Conservation (phyloP, 164 flowering plant genomes). For the Macadamia integrifolia region DNA sequence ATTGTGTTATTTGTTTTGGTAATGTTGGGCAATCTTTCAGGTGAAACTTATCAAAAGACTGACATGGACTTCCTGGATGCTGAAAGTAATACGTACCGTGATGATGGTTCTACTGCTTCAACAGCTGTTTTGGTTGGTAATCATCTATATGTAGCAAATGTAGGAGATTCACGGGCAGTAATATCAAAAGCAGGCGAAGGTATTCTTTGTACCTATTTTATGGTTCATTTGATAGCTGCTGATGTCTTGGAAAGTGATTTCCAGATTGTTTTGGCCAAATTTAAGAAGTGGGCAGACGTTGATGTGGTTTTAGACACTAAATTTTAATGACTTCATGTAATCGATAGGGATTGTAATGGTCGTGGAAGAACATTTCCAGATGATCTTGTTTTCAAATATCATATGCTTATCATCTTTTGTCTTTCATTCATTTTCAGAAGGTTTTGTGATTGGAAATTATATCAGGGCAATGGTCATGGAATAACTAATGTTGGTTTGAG, state of each 20-base stretch:
- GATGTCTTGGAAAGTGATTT: background rate
- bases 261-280: background rate
- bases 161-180: conserved; percentile 93
- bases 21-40: conserved; percentile 36
- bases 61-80: conserved; percentile 76
- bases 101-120: conserved; percentile 99
- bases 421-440: too few species aligned
- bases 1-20: conserved; percentile 5
- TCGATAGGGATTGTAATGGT: too few species aligned
- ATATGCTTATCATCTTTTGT: too few species aligned
- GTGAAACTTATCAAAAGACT: conserved; percentile 78
- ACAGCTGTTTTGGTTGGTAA: conserved; percentile 86
- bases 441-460: too few species aligned
- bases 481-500: too few species aligned
- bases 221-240: background rate
- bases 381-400: too few species aligned
- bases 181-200: conserved; percentile 90
- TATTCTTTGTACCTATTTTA: conserved; percentile 17
- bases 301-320: too few species aligned
- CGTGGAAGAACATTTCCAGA: too few species aligned
- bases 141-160: conserved; percentile 95
- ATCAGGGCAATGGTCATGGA: too few species aligned
- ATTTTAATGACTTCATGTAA: too few species aligned
- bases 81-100: conserved; percentile 76
- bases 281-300: too few species aligned